Percentiles rank a stretch among this genome's conserved stretches.
phyloP scores from a whole-genome alignment of 2,329 filamentous ascomycete genomes.

The Xylaria sp. region DNA sequence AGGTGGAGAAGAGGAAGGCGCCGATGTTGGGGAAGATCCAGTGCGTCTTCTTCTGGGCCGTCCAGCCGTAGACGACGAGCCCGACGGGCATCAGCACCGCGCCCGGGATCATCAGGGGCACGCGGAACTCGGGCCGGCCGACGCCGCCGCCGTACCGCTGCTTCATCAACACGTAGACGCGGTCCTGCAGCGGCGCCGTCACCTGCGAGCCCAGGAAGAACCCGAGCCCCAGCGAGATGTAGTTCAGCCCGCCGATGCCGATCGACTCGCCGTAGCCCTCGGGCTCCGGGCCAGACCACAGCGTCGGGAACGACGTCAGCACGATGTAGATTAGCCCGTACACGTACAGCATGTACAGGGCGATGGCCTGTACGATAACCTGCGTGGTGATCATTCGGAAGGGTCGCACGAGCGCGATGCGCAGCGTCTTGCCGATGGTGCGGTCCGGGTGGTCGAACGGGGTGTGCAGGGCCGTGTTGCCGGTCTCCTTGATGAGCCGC shows the following conservation, averaged over 20 bases:
- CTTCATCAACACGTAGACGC: conserved; percentile 57
- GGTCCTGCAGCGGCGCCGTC: conserved; percentile 58
- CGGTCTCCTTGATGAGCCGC: conserved; percentile 67
- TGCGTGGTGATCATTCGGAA: conserved; percentile 63
- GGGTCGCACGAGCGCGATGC: conserved; percentile 57
- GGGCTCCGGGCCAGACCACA: conserved; percentile 50
- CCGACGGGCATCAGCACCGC: conserved; percentile 56
- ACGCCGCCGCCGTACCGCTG: conserved; percentile 52
- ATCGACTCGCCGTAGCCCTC: conserved; percentile 48
- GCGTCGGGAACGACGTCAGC: conserved; percentile 61
- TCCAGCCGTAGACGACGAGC: conserved; percentile 59
- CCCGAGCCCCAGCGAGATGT: conserved; percentile 51
- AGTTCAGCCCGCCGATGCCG: conserved; percentile 52
- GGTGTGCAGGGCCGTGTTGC: conserved; percentile 59
- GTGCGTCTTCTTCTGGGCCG: conserved; percentile 54
- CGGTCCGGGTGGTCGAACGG: conserved; percentile 61
- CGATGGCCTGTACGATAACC: conserved; percentile 62
- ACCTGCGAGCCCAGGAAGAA: conserved; percentile 53
- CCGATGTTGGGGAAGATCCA: conserved; percentile 60
- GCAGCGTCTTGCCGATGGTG: conserved; percentile 50
- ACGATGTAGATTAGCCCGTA: conserved; percentile 62
- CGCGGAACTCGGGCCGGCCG: conserved; percentile 56
- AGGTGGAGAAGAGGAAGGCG: conserved; percentile 52
- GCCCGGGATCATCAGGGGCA: conserved; percentile 56
- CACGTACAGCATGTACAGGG: conserved; percentile 64